Conservation (phyloP, 2,329 filamentous ascomycete genomes). For the Ceratocystiopsis brevicomis region DNA sequence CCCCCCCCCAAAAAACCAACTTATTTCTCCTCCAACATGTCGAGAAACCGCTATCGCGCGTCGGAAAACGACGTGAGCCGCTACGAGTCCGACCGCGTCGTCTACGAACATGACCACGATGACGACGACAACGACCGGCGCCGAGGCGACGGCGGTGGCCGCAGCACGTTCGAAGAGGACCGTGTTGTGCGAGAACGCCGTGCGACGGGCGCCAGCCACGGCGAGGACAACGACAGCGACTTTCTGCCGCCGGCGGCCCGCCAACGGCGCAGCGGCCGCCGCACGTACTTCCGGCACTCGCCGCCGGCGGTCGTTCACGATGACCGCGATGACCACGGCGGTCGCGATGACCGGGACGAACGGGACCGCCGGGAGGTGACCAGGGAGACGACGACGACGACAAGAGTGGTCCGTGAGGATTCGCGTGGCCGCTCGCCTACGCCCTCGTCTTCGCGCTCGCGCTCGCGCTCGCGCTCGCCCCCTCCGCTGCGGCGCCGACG, state of each 20-base stretch:
- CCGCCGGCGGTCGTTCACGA: not conserved
- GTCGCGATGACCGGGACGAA: constrained; percentile 18
- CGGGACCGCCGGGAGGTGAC: constrained; percentile 22
- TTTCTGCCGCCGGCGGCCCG: constrained; percentile 8
- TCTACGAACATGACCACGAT: constrained; percentile 24
- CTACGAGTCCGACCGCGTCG: constrained; percentile 32
- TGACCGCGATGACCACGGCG: not conserved
- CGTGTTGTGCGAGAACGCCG: constrained; percentile 27
- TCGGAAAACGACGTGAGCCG: constrained; percentile 4
- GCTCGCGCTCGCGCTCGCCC: constrained; percentile 1
- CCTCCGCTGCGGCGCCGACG: constrained; percentile 18
- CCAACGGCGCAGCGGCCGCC: constrained; percentile 12
- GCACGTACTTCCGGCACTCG: too few species aligned
- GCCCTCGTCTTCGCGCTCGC: constrained; percentile 3
- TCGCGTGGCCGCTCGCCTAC: not conserved
- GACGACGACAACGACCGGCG: constrained; percentile 34
- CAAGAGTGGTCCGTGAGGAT: not conserved
- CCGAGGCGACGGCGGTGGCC: constrained; percentile 13
- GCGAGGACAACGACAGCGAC: constrained; percentile 18
- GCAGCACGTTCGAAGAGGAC: constrained; percentile 26
- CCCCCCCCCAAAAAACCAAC: not conserved
- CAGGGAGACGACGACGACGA: not conserved
- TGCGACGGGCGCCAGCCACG: constrained; percentile 23
- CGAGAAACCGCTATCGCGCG: constrained; percentile 5
- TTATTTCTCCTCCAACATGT: constrained; percentile 3